phyloP scores from a whole-genome alignment of 164 flowering plant species.

The Tinospora cordifolia region DNA sequence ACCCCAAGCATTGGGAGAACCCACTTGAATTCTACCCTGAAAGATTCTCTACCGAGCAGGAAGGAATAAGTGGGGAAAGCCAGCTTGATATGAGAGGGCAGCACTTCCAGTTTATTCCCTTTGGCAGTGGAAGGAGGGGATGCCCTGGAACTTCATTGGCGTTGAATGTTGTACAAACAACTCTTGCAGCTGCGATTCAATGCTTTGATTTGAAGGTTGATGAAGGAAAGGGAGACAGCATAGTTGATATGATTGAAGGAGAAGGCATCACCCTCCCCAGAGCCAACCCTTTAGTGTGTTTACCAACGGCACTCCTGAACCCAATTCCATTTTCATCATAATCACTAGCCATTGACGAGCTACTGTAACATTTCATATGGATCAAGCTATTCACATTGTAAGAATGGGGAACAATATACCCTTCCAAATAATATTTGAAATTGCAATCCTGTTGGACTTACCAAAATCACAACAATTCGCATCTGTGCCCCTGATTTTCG shows the following conservation, averaged over 20 bases:
- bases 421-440: no score
- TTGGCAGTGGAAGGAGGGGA: conserved; percentile 48
- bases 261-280: conserved; percentile 31
- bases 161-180: conserved; percentile 23
- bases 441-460: no score
- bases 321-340: conserved; percentile 9
- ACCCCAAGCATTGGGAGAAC: conserved; percentile 48
- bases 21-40: conserved; percentile 52
- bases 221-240: conserved; percentile 1
- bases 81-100: conserved; percentile 29
- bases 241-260: conserved; percentile 34
- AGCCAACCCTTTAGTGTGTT: conserved; percentile 25
- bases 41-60: conserved; percentile 35
- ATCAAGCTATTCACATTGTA: no score
- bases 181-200: conserved; percentile 38
- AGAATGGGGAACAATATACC: no score
- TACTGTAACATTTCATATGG: no score
- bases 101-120: conserved; percentile 41
- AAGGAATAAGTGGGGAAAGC: conserved; percentile 11
- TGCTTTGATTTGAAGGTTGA: conserved; percentile 48
- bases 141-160: conserved; percentile 45
- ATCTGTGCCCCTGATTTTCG: no score
- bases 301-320: conserved; percentile 11
- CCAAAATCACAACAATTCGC: no score
- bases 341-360: no score